Conservation (phyloP, 2,329 filamentous ascomycete genomes). For the Aspergillus uvarum region DNA sequence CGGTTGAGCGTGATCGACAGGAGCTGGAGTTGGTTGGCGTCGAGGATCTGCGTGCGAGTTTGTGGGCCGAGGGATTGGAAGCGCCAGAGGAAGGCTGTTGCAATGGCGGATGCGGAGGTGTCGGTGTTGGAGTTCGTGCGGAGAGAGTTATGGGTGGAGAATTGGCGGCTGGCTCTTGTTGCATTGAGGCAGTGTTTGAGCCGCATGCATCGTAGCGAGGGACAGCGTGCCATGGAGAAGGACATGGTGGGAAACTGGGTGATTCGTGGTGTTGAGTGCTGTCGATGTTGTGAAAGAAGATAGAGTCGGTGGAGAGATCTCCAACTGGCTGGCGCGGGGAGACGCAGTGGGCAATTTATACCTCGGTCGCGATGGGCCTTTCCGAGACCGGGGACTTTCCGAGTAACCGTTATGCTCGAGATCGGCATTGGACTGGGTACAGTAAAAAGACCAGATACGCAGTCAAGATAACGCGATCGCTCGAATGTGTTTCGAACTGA, state of each 20-base stretch:
- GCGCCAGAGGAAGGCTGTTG: conserved; percentile 43
- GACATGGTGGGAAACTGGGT: conserved; percentile 3
- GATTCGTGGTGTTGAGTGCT: not conserved
- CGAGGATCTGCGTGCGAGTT: conserved; percentile 54
- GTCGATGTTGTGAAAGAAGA: not conserved
- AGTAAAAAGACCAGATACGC: not conserved
- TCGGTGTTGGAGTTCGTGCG: conserved; percentile 21
- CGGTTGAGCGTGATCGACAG: conserved; percentile 60
- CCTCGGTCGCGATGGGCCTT: not conserved
- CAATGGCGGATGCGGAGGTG: conserved; percentile 34
- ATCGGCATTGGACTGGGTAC: not conserved
- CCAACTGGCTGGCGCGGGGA: not conserved
- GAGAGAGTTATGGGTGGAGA: conserved; percentile 15
- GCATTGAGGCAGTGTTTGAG: not conserved
- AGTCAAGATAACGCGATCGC: too few species aligned
- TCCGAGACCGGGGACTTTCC: not conserved
- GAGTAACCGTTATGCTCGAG: not conserved
- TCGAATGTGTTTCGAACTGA: too few species aligned
- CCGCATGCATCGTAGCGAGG: not conserved
- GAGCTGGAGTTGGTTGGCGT: conserved; percentile 64
- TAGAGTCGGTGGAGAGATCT: not conserved
- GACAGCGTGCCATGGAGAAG: conserved; percentile 1
- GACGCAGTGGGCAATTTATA: not conserved
- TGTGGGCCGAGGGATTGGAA: conserved; percentile 45
- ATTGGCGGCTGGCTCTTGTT: conserved; percentile 6